Conservation (phyloP, 306 rosid species). For the Quercus wislizeni region DNA sequence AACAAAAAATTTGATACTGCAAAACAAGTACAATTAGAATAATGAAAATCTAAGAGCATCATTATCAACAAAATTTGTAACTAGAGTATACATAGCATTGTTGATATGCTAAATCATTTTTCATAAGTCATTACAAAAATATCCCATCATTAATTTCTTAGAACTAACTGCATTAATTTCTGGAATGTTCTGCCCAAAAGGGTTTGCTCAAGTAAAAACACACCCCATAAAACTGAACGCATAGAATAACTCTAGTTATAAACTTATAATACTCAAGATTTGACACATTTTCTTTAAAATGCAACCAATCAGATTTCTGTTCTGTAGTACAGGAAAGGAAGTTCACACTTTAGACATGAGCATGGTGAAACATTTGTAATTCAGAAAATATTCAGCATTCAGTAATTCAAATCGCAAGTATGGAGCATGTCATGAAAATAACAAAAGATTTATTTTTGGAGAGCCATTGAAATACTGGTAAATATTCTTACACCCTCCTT, state of each 20-base stretch:
- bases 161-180: not conserved
- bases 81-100: not conserved
- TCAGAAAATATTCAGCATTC: not conserved
- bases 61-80: not conserved
- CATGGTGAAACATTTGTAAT: too few relatives aligned
- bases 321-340: not conserved
- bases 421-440: not conserved
- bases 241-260: not conserved
- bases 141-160: not conserved
- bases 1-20: slow-evolving; percentile 70
- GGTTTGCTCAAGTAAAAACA: not conserved
- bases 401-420: not conserved
- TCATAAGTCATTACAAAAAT: not conserved
- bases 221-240: not conserved
- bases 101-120: not conserved
- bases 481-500: too few relatives aligned
- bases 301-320: not conserved
- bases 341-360: too few relatives aligned
- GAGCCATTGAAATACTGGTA: too few relatives aligned
- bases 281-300: not conserved
- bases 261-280: not conserved
- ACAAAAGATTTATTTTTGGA: too few relatives aligned
- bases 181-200: not conserved
- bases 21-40: slow-evolving; percentile 4
- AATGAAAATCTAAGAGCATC: not conserved